Evolutionary conservation across 371 early-diverging fungal species (phyloP).

Genomic region (Saksenaea vasiformis): DNA sequence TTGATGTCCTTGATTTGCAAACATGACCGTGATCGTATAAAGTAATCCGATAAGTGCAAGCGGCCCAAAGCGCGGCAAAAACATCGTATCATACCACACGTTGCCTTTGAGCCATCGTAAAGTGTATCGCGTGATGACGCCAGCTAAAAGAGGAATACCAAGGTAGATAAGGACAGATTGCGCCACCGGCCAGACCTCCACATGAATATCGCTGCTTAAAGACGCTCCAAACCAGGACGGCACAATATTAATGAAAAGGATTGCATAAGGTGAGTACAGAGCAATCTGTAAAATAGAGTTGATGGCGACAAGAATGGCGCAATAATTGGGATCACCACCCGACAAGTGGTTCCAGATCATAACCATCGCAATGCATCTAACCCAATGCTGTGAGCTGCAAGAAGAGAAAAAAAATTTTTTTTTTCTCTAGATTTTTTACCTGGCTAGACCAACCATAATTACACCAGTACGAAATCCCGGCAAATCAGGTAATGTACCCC

Average conservation of each 20-base stretch:
- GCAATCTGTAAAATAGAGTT: constrained; percentile 73
- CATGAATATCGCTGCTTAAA: constrained; percentile 29
- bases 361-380: constrained; percentile 82
- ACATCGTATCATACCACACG: constrained; percentile 59
- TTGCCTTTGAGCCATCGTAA: constrained; percentile 34
- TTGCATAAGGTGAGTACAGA: constrained; percentile 64
- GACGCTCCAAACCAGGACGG: constrained; percentile 50
- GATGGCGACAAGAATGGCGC: constrained; percentile 71
- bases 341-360: constrained; percentile 77
- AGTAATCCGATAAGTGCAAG: constrained; percentile 63
- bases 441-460: constrained; percentile 72
- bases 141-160: constrained; percentile 70
- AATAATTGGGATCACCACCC: constrained; percentile 65
- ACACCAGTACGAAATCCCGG: constrained; percentile 71
- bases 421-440: constrained; percentile 21
- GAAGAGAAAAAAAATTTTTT: too few relatives aligned
- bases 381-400: too few relatives aligned
- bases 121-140: constrained; percentile 55
- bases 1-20: constrained; percentile 71
- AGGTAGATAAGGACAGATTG: constrained; percentile 68
- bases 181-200: constrained; percentile 61
- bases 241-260: constrained; percentile 59
- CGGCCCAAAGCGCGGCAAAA: constrained; percentile 58
- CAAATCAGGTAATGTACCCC: constrained; percentile 72
- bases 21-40: constrained; percentile 76